phyloP scores from a whole-genome alignment of 352 stramenopile genomes.

The Pythium brachiatum region DNA sequence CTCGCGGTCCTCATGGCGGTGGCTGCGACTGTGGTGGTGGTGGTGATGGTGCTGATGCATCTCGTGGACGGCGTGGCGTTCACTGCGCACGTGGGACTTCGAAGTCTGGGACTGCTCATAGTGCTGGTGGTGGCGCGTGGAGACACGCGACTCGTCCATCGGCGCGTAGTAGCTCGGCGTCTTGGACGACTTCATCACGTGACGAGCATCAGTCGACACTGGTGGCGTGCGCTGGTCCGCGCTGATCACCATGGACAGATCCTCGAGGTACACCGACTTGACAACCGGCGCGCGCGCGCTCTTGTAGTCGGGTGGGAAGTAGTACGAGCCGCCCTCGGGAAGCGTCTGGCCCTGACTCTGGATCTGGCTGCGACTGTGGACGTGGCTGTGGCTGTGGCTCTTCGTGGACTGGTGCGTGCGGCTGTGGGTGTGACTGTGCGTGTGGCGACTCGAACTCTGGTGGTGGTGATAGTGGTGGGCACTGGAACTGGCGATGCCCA shows the following conservation, averaged over 20 bases:
- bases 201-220: not conserved
- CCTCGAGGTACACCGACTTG: slow-evolving; percentile 25
- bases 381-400: too few species aligned
- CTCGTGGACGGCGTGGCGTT: slow-evolving; percentile 12
- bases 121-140: slow-evolving; percentile 13
- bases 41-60: slow-evolving; percentile 2
- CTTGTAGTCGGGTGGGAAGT: slow-evolving; percentile 20
- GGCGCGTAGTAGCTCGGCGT: slow-evolving; percentile 23
- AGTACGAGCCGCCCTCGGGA: not conserved
- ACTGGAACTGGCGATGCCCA: slow-evolving; percentile 3
- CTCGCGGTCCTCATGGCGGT: not conserved
- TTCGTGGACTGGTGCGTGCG: slow-evolving; percentile 26
- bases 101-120: not conserved
- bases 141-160: slow-evolving; percentile 7
- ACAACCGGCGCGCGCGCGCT: slow-evolving; percentile 16
- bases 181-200: slow-evolving; percentile 3
- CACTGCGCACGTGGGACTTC: slow-evolving; percentile 5
- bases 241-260: slow-evolving; percentile 15
- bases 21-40: not conserved
- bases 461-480: slow-evolving; percentile 12
- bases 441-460: slow-evolving; percentile 33
- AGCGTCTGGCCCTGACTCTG: not conserved
- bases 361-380: not conserved
- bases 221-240: slow-evolving; percentile 14
- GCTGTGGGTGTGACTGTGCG: slow-evolving; percentile 21